Evolutionary conservation across 805 yeast genomes (phyloP), one percentile per base, ranked within the genome.

Genomic region (Candida xiaguanensis): DNA sequence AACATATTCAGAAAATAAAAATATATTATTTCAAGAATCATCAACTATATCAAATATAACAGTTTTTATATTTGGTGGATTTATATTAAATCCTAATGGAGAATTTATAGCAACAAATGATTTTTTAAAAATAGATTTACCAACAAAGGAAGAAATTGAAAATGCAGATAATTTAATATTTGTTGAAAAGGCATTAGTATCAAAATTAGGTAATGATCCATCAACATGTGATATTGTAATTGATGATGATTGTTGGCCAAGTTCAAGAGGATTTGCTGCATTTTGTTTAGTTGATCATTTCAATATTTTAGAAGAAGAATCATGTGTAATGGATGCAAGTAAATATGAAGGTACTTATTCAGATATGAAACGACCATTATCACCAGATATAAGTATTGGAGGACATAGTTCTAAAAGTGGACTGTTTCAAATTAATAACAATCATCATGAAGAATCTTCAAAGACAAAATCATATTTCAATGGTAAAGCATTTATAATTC

Each of bases 1-100:
- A 14, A 27, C 37, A 12, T 19, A 13, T 9, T 22, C 19, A 13
- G 17, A 38, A 22, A 25, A 32, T 13, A 38, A 27, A 23, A 26
- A 26, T 19, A 18, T 25, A 13, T 39, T 39, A 23, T 39, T 39
- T n/a, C 25, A 25, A 17, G 38, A 39, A 27, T 6, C 37, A n/a
- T 23, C 41, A 11, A 16, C 52, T 3, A 45, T 52, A 4, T 35
- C 47, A 8, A 48, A 57, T 3, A 50, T 63, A 1, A 47, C 61
- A 12, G 55, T 68, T 0, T 66, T 58, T 44, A 47, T 63, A 11
- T 67, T 66, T 51, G 74, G 73, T 2, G 74, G 74, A 3, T 68
- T 67, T 40, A 25, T 26, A 12, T n/a, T 39, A n/a, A 25, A 14
- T 5, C 25, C 31, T 5, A 22, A 39, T 17, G 59, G 55, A 15